Base-by-base conservation (phyloP, 805 yeast genomes). In the Candida corydali region DNA sequence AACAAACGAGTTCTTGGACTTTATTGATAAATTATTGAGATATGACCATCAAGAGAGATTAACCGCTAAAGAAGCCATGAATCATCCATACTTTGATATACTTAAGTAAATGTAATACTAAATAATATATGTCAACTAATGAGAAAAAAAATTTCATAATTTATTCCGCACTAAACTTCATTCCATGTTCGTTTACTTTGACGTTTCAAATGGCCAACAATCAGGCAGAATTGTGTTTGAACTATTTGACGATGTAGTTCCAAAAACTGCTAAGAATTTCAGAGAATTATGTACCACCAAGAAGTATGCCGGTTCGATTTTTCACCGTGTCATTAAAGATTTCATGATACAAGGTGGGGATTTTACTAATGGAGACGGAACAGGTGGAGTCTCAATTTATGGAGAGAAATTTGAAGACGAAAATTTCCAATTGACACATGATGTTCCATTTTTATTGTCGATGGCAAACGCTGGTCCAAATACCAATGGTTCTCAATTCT, bases 401-500 rank as follows among this genome's bases (percentile, higher is more conserved):
- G 73, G 73, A 5, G 70, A 65, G 40, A 67, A 66, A 47, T 88
- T 87, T 63, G 95, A 86, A 54, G 98, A 91, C 57, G 98, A 91
- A 61, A 83, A 82, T 61, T 91, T 93, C 59, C 59, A 70, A 33
- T 57, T 76, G 46, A 75, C 72, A 44, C 98, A 91, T 57, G 87
- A 80, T 45, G 73, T 73, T 52, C 98, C 98, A 37, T 89, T 83
- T 60, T 70, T 93, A 48, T 73, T 91, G 49, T 86, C 95, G 6
- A 93, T 91, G 98, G 98, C 98, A 40, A 91, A 91, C 55, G 86
- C 97, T 4, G 98, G 98, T 12, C 88, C 95, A 41, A 79, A 82
- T 59, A 91, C 98, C 33, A 93, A 93, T 55, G 98, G 98, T 1
- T 87, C 96, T 2, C 98, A 91, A 63, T 93, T 87, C 52, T 91